Percentiles rank a stretch among this genome's conserved stretches.
Conservation (phyloP, 495 filamentous ascomycete species). For the Xylaria telfairii region DNA sequence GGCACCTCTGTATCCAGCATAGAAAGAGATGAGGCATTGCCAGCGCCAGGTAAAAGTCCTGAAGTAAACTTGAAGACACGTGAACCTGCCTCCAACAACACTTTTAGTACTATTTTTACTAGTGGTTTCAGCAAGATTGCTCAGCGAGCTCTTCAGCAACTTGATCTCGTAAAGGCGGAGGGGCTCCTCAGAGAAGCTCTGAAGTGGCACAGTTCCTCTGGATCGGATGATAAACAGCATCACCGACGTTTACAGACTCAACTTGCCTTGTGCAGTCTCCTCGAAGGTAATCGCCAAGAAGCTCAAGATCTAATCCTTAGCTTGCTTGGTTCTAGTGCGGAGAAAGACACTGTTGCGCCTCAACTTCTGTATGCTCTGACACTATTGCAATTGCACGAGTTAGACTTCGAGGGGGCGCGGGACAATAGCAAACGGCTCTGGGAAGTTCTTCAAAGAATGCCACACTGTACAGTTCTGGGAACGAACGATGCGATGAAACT, state of each 20-base stretch:
- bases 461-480: constrained; percentile 6
- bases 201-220: constrained; percentile 22
- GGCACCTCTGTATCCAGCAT: neutral
- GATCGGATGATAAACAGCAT: constrained; percentile 15
- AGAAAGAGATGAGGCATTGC: neutral
- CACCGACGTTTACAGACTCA: constrained; percentile 23
- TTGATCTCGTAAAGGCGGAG: constrained; percentile 25
- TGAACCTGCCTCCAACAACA: constrained; percentile 7
- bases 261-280: constrained; percentile 23
- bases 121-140: constrained; percentile 27
- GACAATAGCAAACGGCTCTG: constrained; percentile 25
- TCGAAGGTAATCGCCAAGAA: constrained; percentile 22
- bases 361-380: constrained; percentile 27
- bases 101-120: constrained; percentile 22
- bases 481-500: constrained; percentile 26
- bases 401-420: constrained; percentile 22
- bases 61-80: neutral
- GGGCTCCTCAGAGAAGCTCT: constrained; percentile 23
- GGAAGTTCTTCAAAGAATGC: constrained; percentile 18
- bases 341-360: constrained; percentile 8
- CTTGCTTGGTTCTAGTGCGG: neutral
- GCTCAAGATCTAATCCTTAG: constrained; percentile 18
- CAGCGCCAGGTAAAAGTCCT: neutral
- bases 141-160: constrained; percentile 24
- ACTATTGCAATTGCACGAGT: constrained; percentile 22